Base-by-base conservation (phyloP, 176 grass and related monocot genomes). In the Stipa capillata region DNA sequence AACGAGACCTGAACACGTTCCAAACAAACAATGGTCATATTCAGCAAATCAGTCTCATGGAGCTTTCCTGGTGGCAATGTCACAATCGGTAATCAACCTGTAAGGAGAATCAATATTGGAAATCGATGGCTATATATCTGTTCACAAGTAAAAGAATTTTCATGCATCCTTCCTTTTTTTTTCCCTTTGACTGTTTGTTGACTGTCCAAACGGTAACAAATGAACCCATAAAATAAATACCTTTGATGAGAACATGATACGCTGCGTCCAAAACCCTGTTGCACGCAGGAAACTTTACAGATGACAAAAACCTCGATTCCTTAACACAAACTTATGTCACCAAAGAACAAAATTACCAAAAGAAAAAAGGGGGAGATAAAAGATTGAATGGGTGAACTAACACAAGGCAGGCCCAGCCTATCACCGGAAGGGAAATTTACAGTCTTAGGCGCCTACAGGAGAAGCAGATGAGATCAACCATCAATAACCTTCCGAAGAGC, bases 281-380 rank as follows among this genome's bases (percentile, higher is more conserved):
- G 80, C 54, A 70, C 10, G 37, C 42, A 81, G 35, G 71, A 89
- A 37, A 73, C 37, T 89, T 81, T 89, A 89, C 82, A 89, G 21
- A 74, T 11, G 23, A 60, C 52, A 72, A 57, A 13, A n/a, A n/a
- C n/a, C 60, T 18, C 4, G 11, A 17, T 34, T 34, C 42, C 51
- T 53, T 20, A 64, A 49, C 71, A 65, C 54, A 85, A 76, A 9
- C 13, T 85, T 63, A 81, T 69, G 69, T 69, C 24, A 76, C 64
- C 47, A 85, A 83, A 65, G 21, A 73, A 78, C 63, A 50, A 66
- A 65, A 68, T 51, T 17, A 16, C 12, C 17, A 70, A 60, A 68
- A 51, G 6, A 8, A 69, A 28, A 78, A 52, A 29, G 0, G 2
- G 1, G 1, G n/a, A n/a, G n/a, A n/a, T 7, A 3, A 57, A 52